phyloP scores from a whole-genome alignment of 2,329 filamentous ascomycete genomes.

The Aspergillus oerlinghausenensis region DNA sequence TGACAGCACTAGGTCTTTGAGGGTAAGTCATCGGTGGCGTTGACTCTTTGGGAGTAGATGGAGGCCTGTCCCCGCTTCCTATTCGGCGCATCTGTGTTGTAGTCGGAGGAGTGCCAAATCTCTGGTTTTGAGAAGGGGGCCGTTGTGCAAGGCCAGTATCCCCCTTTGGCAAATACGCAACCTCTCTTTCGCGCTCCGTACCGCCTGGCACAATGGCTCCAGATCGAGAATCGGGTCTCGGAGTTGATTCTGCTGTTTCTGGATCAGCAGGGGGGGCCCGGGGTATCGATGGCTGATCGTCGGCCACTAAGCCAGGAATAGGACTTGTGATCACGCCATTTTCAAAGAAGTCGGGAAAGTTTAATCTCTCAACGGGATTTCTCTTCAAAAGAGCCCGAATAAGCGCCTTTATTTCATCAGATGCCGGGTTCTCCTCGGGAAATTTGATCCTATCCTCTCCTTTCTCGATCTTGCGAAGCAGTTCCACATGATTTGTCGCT shows the following conservation, averaged over 20 bases:
- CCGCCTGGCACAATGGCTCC: constrained; percentile 11
- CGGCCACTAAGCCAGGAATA: constrained; percentile 76
- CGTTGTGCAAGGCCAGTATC: constrained; percentile 32
- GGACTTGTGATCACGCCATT: constrained; percentile 66
- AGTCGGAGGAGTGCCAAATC: constrained; percentile 25
- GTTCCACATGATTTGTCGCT: constrained; percentile 88
- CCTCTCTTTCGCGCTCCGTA: constrained; percentile 19
- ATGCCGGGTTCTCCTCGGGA: constrained; percentile 65
- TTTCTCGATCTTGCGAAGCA: constrained; percentile 86
- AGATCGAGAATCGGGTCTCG: constrained; percentile 17
- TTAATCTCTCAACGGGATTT: constrained; percentile 77
- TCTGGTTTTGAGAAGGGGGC: constrained; percentile 29
- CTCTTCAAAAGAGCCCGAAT: constrained; percentile 79
- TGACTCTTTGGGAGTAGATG: constrained; percentile 22
- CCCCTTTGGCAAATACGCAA: constrained; percentile 15
- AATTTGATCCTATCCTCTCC: constrained; percentile 84
- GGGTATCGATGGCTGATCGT: constrained; percentile 55
- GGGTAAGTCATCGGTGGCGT: constrained; percentile 22
- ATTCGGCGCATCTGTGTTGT: constrained; percentile 28
- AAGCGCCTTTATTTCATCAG: constrained; percentile 70
- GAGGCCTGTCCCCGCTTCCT: constrained; percentile 31
- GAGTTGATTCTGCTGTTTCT: constrained; percentile 7
- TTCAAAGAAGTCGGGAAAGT: constrained; percentile 79
- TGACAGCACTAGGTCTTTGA: constrained; percentile 31
- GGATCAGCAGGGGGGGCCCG: constrained; percentile 17